phyloP scores from a whole-genome alignment of 2,329 filamentous ascomycete species.

The Fusarium solani-melongenae region DNA sequence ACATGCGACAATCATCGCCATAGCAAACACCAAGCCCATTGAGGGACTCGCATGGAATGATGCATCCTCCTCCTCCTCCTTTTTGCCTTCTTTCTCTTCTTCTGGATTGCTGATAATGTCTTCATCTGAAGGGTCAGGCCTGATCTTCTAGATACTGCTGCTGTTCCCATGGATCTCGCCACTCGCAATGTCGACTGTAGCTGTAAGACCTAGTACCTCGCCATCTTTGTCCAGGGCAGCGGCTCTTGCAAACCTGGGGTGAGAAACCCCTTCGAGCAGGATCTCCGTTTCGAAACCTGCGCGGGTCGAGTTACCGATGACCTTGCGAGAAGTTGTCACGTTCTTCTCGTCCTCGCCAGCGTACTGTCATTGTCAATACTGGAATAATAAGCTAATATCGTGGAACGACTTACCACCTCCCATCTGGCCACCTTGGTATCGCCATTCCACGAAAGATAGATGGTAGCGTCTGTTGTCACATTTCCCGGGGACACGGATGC shows the following conservation, averaged over 20 bases:
- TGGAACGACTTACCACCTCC: constrained; percentile 33
- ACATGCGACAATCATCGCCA: constrained; percentile 21
- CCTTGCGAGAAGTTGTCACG: constrained; percentile 11
- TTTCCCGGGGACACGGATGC: constrained; percentile 21
- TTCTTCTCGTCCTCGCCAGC: constrained; percentile 31
- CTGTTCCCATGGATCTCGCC: constrained; percentile 35
- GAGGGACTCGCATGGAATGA: constrained; percentile 8
- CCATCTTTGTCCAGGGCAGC: constrained; percentile 28
- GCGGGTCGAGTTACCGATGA: constrained; percentile 35
- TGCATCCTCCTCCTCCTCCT: constrained; percentile 20
- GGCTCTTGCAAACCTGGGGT: constrained; percentile 29
- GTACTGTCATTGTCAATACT: constrained; percentile 22
- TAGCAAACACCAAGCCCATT: constrained; percentile 8
- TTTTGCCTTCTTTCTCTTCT: neutral
- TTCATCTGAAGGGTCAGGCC: constrained; percentile 3
- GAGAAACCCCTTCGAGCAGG: neutral
- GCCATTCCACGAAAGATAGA: constrained; percentile 44
- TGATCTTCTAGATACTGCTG: constrained; percentile 31
- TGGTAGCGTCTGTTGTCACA: constrained; percentile 14
- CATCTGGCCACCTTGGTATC: constrained; percentile 39
- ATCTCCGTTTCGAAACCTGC: constrained; percentile 37
- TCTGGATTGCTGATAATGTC: neutral
- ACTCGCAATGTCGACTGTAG: constrained; percentile 29
- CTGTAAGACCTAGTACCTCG: constrained; percentile 34
- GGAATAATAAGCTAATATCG: no score